phyloP scores from a whole-genome alignment of 2,329 filamentous ascomycete genomes.

The Polychaeton citri region DNA sequence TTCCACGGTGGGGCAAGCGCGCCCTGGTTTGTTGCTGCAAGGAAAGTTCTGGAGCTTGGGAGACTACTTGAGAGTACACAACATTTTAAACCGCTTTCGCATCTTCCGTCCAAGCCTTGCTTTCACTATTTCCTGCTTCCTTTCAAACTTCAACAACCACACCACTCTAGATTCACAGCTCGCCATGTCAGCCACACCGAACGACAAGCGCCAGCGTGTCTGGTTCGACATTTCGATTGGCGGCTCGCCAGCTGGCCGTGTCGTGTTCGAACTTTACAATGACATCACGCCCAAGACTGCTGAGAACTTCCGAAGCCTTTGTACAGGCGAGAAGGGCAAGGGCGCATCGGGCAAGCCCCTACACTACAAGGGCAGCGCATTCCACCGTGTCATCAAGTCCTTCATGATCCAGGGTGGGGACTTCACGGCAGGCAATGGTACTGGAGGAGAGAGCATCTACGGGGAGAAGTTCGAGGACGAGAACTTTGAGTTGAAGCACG shows the following conservation, averaged over 20 bases:
- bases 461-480: constrained; percentile 95
- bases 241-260: constrained; percentile 56
- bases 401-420: constrained; percentile 99
- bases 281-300: constrained; percentile 79
- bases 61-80: too few species aligned
- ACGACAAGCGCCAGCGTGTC: constrained; percentile 53
- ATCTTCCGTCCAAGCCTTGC: too few species aligned
- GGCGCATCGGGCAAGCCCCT: constrained; percentile 73
- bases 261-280: constrained; percentile 68
- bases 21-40: too few species aligned
- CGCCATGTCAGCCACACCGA: background rate
- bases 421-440: constrained; percentile 89
- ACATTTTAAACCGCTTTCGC: too few species aligned
- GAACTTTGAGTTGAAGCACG: constrained; percentile 85
- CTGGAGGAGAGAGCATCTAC: constrained; percentile 93
- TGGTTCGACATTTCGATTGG: constrained; percentile 90
- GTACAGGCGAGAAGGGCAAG: constrained; percentile 84
- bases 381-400: constrained; percentile 95
- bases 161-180: too few species aligned
- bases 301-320: constrained; percentile 90
- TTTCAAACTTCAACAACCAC: background rate
- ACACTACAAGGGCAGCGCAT: constrained; percentile 80
- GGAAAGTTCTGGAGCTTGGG: background rate
- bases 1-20: too few species aligned
- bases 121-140: too few species aligned